Percentiles rank a stretch among this genome's conserved stretches.
Evolutionary conservation across 1,139 yeast genomes (phyloP).

Genomic region (Geotrichum restrictum): DNA sequence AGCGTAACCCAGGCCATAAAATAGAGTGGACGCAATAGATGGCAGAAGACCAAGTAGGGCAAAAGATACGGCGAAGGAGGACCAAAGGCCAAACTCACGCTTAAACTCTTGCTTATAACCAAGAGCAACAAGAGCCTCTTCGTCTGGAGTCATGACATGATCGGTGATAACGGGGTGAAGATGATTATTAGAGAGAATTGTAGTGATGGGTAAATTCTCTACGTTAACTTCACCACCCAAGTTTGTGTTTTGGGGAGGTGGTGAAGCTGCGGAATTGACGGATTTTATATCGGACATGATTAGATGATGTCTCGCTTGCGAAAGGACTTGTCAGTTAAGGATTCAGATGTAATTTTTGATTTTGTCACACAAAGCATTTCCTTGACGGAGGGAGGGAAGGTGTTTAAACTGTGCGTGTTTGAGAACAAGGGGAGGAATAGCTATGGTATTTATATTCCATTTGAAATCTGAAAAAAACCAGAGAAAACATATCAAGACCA

Average conservation of each 20-base stretch:
- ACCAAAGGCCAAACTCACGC: constrained; percentile 54
- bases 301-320: not conserved
- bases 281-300: constrained; percentile 3
- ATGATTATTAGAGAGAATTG: constrained; percentile 26
- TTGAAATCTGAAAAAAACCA: too few species aligned
- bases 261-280: not conserved
- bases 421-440: too few species aligned
- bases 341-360: not conserved
- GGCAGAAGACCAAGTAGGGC: constrained; percentile 67
- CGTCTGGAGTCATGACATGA: constrained; percentile 29
- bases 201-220: constrained; percentile 28
- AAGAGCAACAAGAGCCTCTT: constrained; percentile 43
- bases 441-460: too few species aligned
- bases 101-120: constrained; percentile 74
- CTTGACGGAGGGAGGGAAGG: not conserved
- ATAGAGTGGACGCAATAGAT: constrained; percentile 47
- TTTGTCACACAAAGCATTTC: constrained; percentile 4
- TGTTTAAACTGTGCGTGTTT: too few species aligned
- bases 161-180: constrained; percentile 31
- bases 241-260: constrained; percentile 16
- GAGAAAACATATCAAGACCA: too few species aligned
- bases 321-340: not conserved
- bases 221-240: constrained; percentile 29
- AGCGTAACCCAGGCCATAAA: constrained; percentile 47
- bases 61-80: constrained; percentile 64